phyloP scores from a whole-genome alignment of 2,329 filamentous ascomycete species.

The Gyromitra esculenta region DNA sequence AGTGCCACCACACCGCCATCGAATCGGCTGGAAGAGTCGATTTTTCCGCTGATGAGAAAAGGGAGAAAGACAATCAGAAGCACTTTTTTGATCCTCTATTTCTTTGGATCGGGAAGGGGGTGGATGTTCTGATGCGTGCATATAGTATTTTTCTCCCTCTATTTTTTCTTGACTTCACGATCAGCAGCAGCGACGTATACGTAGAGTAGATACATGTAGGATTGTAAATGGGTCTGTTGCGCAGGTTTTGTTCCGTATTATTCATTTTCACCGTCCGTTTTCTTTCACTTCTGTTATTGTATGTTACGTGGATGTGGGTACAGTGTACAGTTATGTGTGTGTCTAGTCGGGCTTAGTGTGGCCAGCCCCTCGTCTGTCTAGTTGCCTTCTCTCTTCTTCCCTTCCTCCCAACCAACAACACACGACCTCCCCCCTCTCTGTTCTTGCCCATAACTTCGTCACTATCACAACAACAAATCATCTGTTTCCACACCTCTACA shows the following conservation, averaged over 20 bases:
- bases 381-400: not conserved
- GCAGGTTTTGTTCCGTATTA: not conserved
- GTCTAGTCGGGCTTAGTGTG: not conserved
- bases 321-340: not conserved
- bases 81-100: not conserved
- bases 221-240: constrained; percentile 11
- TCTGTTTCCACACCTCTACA: not conserved
- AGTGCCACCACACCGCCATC: constrained; percentile 15
- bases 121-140: constrained; percentile 2
- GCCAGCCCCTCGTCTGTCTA: constrained; percentile 16
- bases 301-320: not conserved
- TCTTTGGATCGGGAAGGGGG: not conserved
- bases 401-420: constrained; percentile 26
- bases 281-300: not conserved
- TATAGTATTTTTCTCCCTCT: not conserved
- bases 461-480: not conserved
- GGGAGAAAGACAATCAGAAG: not conserved
- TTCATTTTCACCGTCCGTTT: not conserved
- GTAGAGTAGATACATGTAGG: not conserved
- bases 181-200: not conserved
- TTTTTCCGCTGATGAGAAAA: not conserved
- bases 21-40: not conserved
- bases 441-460: not conserved
- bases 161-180: not conserved
- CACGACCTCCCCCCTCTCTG: constrained; percentile 10